A percentile compares a stretch with the other conserved stretches of the same genome.
phyloP scores from a whole-genome alignment of 345 rosid species.

The Linum trigynum region DNA sequence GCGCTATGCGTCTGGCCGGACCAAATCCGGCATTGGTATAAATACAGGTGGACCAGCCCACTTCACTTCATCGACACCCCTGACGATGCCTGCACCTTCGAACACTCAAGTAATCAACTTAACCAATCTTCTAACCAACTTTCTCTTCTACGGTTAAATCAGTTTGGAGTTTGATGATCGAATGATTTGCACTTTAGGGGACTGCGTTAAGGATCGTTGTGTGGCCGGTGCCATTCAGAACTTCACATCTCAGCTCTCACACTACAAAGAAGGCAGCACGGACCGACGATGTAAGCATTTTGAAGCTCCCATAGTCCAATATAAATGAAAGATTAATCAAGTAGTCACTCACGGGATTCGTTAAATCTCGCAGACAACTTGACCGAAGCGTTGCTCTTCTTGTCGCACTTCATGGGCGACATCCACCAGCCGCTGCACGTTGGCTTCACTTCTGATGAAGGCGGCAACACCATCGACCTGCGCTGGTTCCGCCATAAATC shows the following conservation, averaged over 20 bases:
- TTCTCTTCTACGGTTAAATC: not conserved
- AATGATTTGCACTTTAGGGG: conserved; percentile 37
- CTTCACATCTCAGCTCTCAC: conserved; percentile 83
- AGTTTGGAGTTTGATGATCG: not conserved
- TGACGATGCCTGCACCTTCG: conserved; percentile 44
- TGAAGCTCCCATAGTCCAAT: too few species aligned
- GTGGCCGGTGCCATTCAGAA: conserved; percentile 82
- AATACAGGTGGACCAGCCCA: conserved; percentile 61
- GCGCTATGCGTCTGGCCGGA: conserved; percentile 66
- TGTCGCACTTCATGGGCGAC: conserved; percentile 94
- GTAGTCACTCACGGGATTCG: not conserved
- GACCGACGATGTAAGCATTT: conserved; percentile 65
- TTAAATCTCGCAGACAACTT: conserved; percentile 49
- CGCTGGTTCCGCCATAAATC: conserved; percentile 91
- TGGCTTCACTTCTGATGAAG: conserved; percentile 73
- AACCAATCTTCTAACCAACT: not conserved
- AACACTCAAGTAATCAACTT: conserved; percentile 35
- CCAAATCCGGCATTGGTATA: conserved; percentile 69
- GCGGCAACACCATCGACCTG: conserved; percentile 74
- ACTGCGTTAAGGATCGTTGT: conserved; percentile 62
- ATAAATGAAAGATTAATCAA: not conserved
- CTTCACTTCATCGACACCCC: conserved; percentile 80
- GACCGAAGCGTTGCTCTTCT: conserved; percentile 84
- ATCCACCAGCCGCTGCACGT: conserved; percentile 95
- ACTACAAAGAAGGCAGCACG: conserved; percentile 68